These are phyloP conservation scores for Phytophthora sp. DNA, from an alignment of 352 stramenopile genomes.

Conservation along the genomic window DNA sequence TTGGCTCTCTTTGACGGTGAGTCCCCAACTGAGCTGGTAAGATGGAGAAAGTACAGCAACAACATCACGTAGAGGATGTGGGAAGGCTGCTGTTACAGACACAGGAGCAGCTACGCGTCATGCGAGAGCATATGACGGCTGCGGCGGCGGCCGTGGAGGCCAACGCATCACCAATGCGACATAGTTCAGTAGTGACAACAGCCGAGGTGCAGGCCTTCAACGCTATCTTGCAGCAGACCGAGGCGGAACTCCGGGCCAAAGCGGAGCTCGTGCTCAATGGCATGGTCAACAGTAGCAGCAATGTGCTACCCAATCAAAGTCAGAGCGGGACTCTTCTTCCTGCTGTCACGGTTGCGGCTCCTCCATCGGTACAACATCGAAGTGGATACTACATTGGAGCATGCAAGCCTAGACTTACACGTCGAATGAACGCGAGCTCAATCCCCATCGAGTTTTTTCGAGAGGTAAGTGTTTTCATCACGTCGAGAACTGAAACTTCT, in stretches of 20 bases:
- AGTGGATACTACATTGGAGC: constrained; percentile 13
- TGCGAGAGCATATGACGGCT: constrained; percentile 72
- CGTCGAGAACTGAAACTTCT: too few relatives aligned
- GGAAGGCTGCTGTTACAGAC: constrained; percentile 82
- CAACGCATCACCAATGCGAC: constrained; percentile 40
- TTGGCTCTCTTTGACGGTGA: constrained; percentile 5
- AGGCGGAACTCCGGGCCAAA: constrained; percentile 78
- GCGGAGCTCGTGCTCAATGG: constrained; percentile 80
- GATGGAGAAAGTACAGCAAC: constrained; percentile 83
- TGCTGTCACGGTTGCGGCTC: constrained; percentile 18
- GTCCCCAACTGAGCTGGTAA: constrained; percentile 3
- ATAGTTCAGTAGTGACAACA: constrained; percentile 32
- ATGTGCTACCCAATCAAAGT: constrained; percentile 27
- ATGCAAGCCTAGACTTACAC: constrained; percentile 13
- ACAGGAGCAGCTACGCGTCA: constrained; percentile 76
- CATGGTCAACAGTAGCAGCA: constrained; percentile 59
- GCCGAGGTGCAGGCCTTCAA: constrained; percentile 59
- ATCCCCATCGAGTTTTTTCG: constrained; percentile 60
- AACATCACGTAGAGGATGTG: constrained; percentile 85
- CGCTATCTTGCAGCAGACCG: constrained; percentile 73
- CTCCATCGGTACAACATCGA: constrained; percentile 17
- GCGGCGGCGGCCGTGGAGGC: constrained; percentile 40
- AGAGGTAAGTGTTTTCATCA: constrained; percentile 31
- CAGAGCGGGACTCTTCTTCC: constrained; percentile 34
- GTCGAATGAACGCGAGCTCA: constrained; percentile 26